Percentiles rank a stretch among this genome's conserved stretches.
Evolutionary conservation across 2,329 filamentous ascomycete genomes (phyloP).

Genomic region (Trichophyton mentagrophytes): DNA sequence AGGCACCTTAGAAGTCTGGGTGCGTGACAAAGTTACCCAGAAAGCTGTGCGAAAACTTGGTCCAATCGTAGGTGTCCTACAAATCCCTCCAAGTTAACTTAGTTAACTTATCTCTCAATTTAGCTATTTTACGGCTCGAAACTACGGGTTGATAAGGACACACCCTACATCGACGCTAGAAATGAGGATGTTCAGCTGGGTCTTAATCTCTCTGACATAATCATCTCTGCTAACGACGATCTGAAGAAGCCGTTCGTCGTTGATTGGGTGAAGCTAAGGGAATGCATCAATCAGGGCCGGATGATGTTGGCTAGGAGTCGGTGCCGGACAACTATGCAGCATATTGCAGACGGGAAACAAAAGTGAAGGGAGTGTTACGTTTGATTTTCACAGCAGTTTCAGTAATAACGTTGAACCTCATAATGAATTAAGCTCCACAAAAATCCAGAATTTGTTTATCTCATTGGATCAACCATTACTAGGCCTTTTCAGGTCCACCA

Average conservation of each 20-base stretch:
- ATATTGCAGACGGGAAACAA: neutral
- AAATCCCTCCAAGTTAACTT: no score
- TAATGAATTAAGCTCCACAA: no score
- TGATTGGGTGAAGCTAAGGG: neutral
- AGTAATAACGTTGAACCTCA: no score
- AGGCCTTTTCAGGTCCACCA: no score
- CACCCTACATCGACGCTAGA: neutral
- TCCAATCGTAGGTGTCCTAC: neutral
- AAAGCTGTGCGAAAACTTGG: neutral
- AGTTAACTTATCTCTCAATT: no score
- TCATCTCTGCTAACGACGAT: neutral
- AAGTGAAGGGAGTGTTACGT: neutral
- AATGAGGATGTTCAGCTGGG: neutral
- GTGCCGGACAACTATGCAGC: neutral
- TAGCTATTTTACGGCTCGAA: neutral
- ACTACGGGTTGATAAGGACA: neutral
- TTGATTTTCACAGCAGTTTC: no score
- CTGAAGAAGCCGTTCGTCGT: neutral
- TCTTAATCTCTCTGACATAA: neutral
- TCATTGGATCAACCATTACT: no score
- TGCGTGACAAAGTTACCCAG: neutral
- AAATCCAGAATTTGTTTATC: no score
- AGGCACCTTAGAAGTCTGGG: neutral
- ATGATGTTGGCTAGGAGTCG: neutral
- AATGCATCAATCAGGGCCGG: neutral